Conservation (phyloP, 1,139 yeast species). For the Yamadazyma diddensiae region DNA sequence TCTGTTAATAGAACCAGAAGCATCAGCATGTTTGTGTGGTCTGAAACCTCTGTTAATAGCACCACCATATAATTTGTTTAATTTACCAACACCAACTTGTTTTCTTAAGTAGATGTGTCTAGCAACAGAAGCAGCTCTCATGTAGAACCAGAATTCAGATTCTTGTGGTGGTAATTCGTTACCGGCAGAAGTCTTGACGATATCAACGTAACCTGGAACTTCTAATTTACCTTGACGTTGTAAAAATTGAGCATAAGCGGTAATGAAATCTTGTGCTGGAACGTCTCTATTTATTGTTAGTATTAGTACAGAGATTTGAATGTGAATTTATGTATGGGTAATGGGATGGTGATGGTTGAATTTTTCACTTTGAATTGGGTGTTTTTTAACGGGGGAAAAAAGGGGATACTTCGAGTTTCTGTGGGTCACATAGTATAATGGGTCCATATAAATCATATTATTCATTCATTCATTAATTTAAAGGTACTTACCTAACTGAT, state of each 20-base stretch:
- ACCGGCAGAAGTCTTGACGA: slow-evolving; percentile 98
- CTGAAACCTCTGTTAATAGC: slow-evolving; percentile 98
- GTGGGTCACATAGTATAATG: background rate
- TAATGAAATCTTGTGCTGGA: slow-evolving; percentile 99
- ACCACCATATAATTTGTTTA: slow-evolving; percentile 99
- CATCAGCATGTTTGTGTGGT: slow-evolving; percentile 98
- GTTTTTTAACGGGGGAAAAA: too few species aligned
- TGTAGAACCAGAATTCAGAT: slow-evolving; percentile 99
- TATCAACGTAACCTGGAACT: slow-evolving; percentile 99
- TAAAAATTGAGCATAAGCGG: slow-evolving; percentile 99
- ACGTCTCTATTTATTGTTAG: slow-evolving; percentile 78
- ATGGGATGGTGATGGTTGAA: background rate
- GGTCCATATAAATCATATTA: too few species aligned
- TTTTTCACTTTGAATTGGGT: too few species aligned
- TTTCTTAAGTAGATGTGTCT: slow-evolving; percentile 99
- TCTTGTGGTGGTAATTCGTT: slow-evolving; percentile 99
- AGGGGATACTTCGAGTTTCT: too few species aligned
- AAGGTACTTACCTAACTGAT: slow-evolving; percentile 85
- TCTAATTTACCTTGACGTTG: slow-evolving; percentile 99
- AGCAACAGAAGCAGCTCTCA: slow-evolving; percentile 99
- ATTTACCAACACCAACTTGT: slow-evolving; percentile 98
- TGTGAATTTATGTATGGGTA: background rate
- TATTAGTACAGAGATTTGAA: slow-evolving; percentile 9
- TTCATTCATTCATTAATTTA: background rate
- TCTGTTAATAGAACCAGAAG: slow-evolving; percentile 99